Conservation (phyloP, 345 rosid genomes). For the Corymbia maculata region DNA sequence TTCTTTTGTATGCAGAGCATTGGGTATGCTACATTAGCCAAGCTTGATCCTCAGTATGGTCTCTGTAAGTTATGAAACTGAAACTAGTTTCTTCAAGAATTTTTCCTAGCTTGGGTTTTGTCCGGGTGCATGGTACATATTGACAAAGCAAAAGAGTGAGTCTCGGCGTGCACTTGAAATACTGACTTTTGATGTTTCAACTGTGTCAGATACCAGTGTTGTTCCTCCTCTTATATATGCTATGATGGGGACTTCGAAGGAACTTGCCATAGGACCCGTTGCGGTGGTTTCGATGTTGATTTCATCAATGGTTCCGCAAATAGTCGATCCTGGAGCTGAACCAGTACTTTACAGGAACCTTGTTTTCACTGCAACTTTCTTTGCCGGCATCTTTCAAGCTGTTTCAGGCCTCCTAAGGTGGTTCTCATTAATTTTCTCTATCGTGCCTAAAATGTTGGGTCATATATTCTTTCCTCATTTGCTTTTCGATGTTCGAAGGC, state of each 20-base stretch:
- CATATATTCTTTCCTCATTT: background rate
- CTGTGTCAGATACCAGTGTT: slow-evolving; percentile 60
- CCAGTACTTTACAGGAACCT: slow-evolving; percentile 55
- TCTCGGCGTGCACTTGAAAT: background rate
- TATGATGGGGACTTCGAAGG: slow-evolving; percentile 86
- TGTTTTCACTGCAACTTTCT: slow-evolving; percentile 68
- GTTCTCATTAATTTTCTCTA: background rate
- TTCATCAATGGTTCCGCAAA: slow-evolving; percentile 60
- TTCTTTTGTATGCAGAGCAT: slow-evolving; percentile 42
- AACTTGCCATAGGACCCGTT: slow-evolving; percentile 88
- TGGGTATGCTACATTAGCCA: slow-evolving; percentile 91
- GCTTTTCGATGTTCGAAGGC: slow-evolving; percentile 13
- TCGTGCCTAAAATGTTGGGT: background rate
- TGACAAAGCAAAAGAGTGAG: background rate
- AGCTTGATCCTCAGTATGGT: slow-evolving; percentile 91
- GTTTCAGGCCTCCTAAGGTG: slow-evolving; percentile 70
- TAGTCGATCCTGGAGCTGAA: slow-evolving; percentile 56
- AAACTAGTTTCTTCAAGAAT: background rate
- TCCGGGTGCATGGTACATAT: background rate
- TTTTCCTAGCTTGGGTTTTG: background rate
- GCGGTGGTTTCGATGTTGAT: slow-evolving; percentile 84
- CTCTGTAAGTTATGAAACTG: slow-evolving; percentile 47
- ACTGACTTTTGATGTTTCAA: background rate
- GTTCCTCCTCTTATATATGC: slow-evolving; percentile 88
- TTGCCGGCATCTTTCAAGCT: slow-evolving; percentile 79